Evolutionary conservation across 2,329 filamentous ascomycete species (phyloP).

Genomic region (Neospermospora avenae): DNA sequence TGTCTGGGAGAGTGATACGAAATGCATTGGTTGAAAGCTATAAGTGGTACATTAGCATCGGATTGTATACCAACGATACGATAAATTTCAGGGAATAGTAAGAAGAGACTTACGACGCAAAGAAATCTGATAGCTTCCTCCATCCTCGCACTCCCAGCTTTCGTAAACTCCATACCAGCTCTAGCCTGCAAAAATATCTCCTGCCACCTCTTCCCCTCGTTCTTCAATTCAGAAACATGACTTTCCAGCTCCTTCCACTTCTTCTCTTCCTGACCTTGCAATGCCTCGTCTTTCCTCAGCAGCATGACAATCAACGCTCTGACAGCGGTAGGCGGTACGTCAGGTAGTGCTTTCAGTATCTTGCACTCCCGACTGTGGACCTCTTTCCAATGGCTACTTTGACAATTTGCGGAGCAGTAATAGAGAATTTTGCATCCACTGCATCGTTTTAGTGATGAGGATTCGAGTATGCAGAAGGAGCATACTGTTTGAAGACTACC

Average conservation of each 20-base stretch:
- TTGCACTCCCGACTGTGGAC: conserved; percentile 55
- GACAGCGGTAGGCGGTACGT: conserved; percentile 49
- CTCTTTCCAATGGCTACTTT: conserved; percentile 50
- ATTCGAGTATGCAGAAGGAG: conserved; percentile 27
- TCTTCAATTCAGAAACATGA: conserved; percentile 42
- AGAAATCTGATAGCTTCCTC: conserved; percentile 45
- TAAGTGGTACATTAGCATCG: neutral
- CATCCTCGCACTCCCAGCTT: conserved; percentile 38
- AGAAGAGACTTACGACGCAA: conserved; percentile 47
- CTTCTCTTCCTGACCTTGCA: conserved; percentile 34
- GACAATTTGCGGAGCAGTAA: conserved; percentile 55
- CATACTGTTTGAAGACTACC: conserved; percentile 28
- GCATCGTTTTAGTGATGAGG: conserved; percentile 38
- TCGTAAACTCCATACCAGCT: conserved; percentile 48
- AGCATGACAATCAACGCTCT: conserved; percentile 52
- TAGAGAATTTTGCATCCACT: conserved; percentile 49
- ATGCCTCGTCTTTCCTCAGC: conserved; percentile 34
- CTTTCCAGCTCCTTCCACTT: conserved; percentile 41
- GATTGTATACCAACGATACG: neutral
- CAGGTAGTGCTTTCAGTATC: conserved; percentile 41
- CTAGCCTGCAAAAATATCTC: conserved; percentile 48
- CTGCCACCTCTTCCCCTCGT: conserved; percentile 35
- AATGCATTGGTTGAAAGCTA: conserved; percentile 63
- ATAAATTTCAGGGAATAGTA: neutral
- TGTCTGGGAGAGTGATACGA: conserved; percentile 51